Percentiles rank a stretch among this genome's conserved stretches.
These are phyloP conservation scores for Tothia fuscella DNA, from an alignment of 2,329 filamentous ascomycete species.

Conservation along the genomic window DNA sequence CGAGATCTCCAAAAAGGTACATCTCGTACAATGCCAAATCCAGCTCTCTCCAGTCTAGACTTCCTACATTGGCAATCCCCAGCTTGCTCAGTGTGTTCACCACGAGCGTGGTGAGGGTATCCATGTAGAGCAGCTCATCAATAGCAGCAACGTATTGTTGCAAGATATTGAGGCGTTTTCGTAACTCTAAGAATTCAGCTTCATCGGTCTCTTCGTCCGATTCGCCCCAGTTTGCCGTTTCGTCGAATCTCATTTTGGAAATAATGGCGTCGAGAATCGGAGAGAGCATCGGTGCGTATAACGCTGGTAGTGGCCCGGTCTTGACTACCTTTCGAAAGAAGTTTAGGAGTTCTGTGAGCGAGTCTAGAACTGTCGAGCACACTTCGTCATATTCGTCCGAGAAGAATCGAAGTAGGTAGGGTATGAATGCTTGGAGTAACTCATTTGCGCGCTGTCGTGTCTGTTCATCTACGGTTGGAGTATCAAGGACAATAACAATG, in stretches of 20 bases:
- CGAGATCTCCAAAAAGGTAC: conserved; percentile 88
- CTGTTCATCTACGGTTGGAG: conserved; percentile 47
- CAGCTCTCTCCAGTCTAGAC: conserved; percentile 91
- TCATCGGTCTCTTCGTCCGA: conserved; percentile 94
- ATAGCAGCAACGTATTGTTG: conserved; percentile 89
- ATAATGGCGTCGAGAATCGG: conserved; percentile 88
- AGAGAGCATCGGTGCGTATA: conserved; percentile 72
- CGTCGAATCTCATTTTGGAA: conserved; percentile 93
- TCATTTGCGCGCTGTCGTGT: conserved; percentile 66
- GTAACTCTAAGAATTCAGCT: conserved; percentile 89
- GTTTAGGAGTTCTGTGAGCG: conserved; percentile 80
- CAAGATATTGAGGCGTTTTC: conserved; percentile 77
- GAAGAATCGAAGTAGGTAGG: conserved; percentile 84
- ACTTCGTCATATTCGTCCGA: conserved; percentile 97
- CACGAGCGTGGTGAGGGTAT: conserved; percentile 80
- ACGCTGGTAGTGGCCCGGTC: conserved; percentile 50
- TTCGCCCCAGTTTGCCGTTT: conserved; percentile 84
- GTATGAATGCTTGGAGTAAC: conserved; percentile 71
- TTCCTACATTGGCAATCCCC: conserved; percentile 29
- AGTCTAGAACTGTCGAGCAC: conserved; percentile 89
- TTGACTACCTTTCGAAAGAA: conserved; percentile 74
- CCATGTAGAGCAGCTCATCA: conserved; percentile 77
- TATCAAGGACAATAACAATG: conserved; percentile 76
- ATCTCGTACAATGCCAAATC: conserved; percentile 92
- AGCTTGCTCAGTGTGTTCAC: conserved; percentile 74